phyloP scores from a whole-genome alignment of 345 rosid species.

The Clarkia xantiana region DNA sequence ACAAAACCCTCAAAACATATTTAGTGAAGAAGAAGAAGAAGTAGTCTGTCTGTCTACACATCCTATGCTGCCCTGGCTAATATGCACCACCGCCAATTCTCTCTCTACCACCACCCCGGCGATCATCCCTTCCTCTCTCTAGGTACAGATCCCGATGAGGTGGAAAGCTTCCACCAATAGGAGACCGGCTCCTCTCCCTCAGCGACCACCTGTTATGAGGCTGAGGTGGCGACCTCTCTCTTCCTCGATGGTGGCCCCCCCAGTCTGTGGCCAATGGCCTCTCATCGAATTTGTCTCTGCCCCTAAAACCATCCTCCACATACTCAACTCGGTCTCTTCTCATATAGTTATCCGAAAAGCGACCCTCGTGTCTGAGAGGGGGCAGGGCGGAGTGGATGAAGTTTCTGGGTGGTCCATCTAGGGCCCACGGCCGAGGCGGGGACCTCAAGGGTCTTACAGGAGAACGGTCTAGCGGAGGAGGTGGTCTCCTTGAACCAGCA shows the following conservation, averaged over 20 bases:
- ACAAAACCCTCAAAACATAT: no score
- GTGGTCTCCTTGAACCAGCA: slow-evolving; percentile 48
- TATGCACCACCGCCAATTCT: slow-evolving; percentile 38
- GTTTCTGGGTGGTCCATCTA: slow-evolving; percentile 43
- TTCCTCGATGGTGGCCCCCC: slow-evolving; percentile 50
- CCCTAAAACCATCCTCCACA: slow-evolving; percentile 41
- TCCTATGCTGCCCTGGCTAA: neutral
- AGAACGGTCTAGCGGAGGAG: slow-evolving; percentile 41
- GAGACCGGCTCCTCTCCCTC: slow-evolving; percentile 82
- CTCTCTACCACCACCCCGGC: slow-evolving; percentile 32
- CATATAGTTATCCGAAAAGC: slow-evolving; percentile 34
- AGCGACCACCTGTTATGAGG: slow-evolving; percentile 47
- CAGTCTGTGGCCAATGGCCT: slow-evolving; percentile 42
- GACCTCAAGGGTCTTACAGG: slow-evolving; percentile 57
- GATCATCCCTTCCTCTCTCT: slow-evolving; percentile 46
- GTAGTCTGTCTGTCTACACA: no score
- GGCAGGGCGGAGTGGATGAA: slow-evolving; percentile 33
- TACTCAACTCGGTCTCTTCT: slow-evolving; percentile 40
- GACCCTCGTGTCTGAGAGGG: slow-evolving; percentile 49
- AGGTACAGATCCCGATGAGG: slow-evolving; percentile 35
- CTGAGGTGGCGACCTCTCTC: slow-evolving; percentile 31
- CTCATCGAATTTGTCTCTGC: slow-evolving; percentile 36
- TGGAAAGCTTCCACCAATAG: slow-evolving; percentile 32
- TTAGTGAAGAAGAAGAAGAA: no score
- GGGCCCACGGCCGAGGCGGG: slow-evolving; percentile 56